phyloP scores from a whole-genome alignment of 768 basidiomycete species.

The Terana coerulea region DNA sequence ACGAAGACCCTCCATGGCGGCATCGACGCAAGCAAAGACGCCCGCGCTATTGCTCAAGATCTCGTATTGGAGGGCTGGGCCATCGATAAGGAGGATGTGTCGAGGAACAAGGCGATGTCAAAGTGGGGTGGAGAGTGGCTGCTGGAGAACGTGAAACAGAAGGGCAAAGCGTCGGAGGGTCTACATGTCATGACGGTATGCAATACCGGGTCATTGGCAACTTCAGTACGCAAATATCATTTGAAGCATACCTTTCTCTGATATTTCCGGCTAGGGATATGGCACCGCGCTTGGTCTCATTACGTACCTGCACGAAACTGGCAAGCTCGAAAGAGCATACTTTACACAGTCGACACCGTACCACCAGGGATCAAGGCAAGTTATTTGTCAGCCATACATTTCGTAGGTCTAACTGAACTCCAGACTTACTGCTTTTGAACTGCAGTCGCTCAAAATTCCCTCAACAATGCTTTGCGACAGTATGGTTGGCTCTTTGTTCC shows the following conservation, averaged over 20 bases:
- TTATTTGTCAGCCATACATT: neutral
- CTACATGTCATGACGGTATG: slow-evolving; percentile 91
- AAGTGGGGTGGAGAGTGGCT: slow-evolving; percentile 87
- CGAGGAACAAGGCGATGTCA: slow-evolving; percentile 82
- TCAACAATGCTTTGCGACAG: slow-evolving; percentile 96
- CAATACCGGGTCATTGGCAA: slow-evolving; percentile 96
- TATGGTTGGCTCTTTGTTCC: slow-evolving; percentile 95
- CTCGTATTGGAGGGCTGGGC: slow-evolving; percentile 68
- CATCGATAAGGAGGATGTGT: slow-evolving; percentile 86
- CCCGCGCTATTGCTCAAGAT: slow-evolving; percentile 42
- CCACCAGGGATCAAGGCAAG: slow-evolving; percentile 83
- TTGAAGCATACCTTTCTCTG: neutral
- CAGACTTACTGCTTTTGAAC: slow-evolving; percentile 87
- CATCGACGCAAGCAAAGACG: slow-evolving; percentile 37
- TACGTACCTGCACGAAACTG: slow-evolving; percentile 79
- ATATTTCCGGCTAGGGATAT: slow-evolving; percentile 62
- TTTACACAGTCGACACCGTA: slow-evolving; percentile 95
- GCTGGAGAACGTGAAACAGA: slow-evolving; percentile 41
- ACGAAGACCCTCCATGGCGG: slow-evolving; percentile 40
- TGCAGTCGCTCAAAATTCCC: slow-evolving; percentile 79
- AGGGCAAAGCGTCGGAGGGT: slow-evolving; percentile 37
- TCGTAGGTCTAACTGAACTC: slow-evolving; percentile 1
- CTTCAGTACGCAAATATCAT: slow-evolving; percentile 56
- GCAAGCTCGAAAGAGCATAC: slow-evolving; percentile 76
- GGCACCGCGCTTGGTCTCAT: slow-evolving; percentile 94